phyloP scores from a whole-genome alignment of 768 basidiomycete genomes.

The Royoungia palumana region DNA sequence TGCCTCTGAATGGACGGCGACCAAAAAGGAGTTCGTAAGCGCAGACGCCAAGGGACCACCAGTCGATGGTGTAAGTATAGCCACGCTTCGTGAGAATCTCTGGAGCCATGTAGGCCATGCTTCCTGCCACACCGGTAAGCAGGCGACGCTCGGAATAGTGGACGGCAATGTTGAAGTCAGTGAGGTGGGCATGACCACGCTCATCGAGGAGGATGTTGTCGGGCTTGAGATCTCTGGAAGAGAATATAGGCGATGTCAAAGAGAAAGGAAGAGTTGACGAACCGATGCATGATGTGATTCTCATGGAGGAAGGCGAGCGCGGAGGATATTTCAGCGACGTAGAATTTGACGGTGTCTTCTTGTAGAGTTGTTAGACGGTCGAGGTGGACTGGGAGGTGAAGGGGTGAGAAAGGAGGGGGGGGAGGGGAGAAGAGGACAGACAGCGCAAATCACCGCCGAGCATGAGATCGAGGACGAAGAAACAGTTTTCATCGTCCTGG shows the following conservation, averaged over 20 bases:
- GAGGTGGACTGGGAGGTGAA: constrained; percentile 64
- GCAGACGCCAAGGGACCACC: constrained; percentile 96
- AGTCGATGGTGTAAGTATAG: constrained; percentile 92
- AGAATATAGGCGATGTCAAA: neutral
- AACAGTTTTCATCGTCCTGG: constrained; percentile 98
- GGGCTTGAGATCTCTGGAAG: constrained; percentile 84
- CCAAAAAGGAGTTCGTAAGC: constrained; percentile 92
- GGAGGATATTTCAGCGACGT: constrained; percentile 85
- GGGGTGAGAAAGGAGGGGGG: neutral
- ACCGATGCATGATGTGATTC: constrained; percentile 96
- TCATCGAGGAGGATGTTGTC: constrained; percentile 98
- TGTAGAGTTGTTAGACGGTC: constrained; percentile 73
- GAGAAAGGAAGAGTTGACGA: constrained; percentile 19
- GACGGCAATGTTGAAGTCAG: constrained; percentile 98
- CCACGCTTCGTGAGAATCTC: constrained; percentile 90
- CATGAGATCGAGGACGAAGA: constrained; percentile 98
- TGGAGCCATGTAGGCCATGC: constrained; percentile 99
- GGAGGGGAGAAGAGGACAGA: constrained; percentile 36
- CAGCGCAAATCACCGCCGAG: constrained; percentile 92
- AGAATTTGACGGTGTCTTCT: constrained; percentile 82
- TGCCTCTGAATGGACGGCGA: constrained; percentile 87
- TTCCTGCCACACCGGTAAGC: constrained; percentile 89
- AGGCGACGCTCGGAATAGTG: constrained; percentile 87
- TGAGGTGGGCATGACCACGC: constrained; percentile 91
- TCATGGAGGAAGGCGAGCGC: constrained; percentile 90